These are phyloP conservation scores for Aspergillus aculeatus DNA, from an alignment of 2,329 filamentous ascomycete genomes.

Conservation along the genomic window DNA sequence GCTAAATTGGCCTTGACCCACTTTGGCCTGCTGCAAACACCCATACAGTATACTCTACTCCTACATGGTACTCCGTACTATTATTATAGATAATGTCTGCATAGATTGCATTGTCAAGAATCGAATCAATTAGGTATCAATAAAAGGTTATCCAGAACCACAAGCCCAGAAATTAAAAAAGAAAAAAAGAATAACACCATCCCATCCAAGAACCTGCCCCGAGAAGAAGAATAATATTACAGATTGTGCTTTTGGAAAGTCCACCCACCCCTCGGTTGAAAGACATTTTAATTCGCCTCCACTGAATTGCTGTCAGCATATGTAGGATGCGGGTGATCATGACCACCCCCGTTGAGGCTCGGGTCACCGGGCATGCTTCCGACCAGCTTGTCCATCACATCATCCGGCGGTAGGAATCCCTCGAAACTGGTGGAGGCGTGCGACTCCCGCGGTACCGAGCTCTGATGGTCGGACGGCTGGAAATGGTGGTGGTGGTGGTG, in stretches of 20 bases:
- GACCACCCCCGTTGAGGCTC: constrained; percentile 35
- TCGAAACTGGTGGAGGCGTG: constrained; percentile 35
- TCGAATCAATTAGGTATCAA: background rate
- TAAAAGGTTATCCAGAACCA: background rate
- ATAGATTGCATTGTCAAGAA: background rate
- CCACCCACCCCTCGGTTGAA: background rate
- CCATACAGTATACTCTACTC: no score
- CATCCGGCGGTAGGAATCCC: constrained; percentile 34
- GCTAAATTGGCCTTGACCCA: background rate
- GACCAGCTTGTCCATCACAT: constrained; percentile 40
- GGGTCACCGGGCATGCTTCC: constrained; percentile 34
- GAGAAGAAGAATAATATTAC: background rate
- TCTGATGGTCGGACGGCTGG: constrained; percentile 30
- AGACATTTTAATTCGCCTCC: constrained; percentile 29
- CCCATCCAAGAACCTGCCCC: background rate
- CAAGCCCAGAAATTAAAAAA: background rate
- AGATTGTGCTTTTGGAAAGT: background rate
- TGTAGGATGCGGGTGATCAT: constrained; percentile 30
- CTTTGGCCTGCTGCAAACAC: background rate
- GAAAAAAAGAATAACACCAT: background rate
- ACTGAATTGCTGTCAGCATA: constrained; percentile 34
- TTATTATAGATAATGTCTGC: no score
- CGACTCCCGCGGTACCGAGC: constrained; percentile 32
- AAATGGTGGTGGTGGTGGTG: constrained; percentile 16
- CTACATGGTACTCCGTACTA: no score